Conservation (phyloP, 2,329 filamentous ascomycete genomes). For the Neocucurbitaria cava region DNA sequence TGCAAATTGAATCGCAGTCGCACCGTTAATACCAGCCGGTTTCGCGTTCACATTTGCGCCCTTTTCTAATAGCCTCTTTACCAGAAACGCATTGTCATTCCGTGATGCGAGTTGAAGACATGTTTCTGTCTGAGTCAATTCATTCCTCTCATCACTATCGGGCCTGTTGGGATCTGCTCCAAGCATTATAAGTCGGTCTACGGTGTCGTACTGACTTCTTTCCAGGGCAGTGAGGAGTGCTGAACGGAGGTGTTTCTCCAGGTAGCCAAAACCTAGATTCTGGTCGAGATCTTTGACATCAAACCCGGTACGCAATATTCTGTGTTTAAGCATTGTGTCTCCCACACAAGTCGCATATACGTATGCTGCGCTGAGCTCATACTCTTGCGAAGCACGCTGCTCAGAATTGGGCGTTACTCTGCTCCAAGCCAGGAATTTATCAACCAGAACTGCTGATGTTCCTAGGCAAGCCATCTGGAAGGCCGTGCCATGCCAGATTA, state of each 20-base stretch:
- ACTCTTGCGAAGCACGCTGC: not conserved
- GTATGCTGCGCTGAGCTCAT: not conserved
- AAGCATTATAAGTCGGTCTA: not conserved
- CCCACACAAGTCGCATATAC: not conserved
- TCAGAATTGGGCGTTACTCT: not conserved
- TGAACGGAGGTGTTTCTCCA: not conserved
- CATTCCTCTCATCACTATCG: too few species aligned
- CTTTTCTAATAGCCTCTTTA: conserved; percentile 3
- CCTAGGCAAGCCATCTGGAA: not conserved
- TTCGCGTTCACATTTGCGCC: conserved; percentile 8
- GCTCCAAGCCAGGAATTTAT: not conserved
- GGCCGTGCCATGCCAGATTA: not conserved
- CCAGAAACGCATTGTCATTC: not conserved
- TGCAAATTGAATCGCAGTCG: conserved; percentile 36
- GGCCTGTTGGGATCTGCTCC: not conserved
- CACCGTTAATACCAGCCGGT: conserved; percentile 10
- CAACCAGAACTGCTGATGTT: not conserved
- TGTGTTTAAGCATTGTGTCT: not conserved
- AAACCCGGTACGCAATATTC: not conserved
- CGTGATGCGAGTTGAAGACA: not conserved
- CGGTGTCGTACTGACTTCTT: not conserved
- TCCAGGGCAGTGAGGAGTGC: not conserved
- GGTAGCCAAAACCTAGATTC: not conserved
- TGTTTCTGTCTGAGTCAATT: not conserved
- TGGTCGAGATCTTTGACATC: not conserved